phyloP scores from a whole-genome alignment of 1,284 basidiomycete genomes.

The Melampsora americana region DNA sequence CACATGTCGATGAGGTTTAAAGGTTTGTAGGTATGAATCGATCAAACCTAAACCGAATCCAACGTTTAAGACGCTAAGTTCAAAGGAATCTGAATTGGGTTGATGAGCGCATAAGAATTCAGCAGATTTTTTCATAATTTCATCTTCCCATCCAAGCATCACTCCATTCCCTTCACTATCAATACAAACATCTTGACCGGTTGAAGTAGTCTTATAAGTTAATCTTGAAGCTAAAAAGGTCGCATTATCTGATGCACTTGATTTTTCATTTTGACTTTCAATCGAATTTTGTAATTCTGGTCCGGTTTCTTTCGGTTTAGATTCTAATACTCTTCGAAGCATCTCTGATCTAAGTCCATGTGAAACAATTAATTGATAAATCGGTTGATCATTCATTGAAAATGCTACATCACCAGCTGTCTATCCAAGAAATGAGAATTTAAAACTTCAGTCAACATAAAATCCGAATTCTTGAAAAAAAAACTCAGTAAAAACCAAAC shows the following conservation, averaged over 20 bases:
- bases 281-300: conserved; percentile 45
- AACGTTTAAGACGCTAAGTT: conserved; percentile 28
- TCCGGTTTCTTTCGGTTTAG: conserved; percentile 46
- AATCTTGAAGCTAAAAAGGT: conserved; percentile 72
- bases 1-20: conserved; percentile 67
- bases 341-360: conserved; percentile 67
- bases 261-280: conserved; percentile 61
- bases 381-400: conserved; percentile 71
- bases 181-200: conserved; percentile 30
- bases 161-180: conserved; percentile 40
- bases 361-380: conserved; percentile 74
- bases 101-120: not conserved
- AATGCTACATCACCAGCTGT: conserved; percentile 84
- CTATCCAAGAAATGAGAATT: conserved; percentile 60
- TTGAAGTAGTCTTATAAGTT: conserved; percentile 57
- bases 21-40: conserved; percentile 26
- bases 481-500: not conserved
- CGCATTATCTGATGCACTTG: conserved; percentile 70
- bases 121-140: conserved; percentile 30
- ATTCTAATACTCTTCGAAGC: conserved; percentile 52
- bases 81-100: not conserved
- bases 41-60: conserved; percentile 37
- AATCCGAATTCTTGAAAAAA: not conserved
- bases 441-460: not conserved
- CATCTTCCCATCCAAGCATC: conserved; percentile 40